Conservation (phyloP, 2,329 filamentous ascomycete genomes). For the Aspergillus latus region DNA sequence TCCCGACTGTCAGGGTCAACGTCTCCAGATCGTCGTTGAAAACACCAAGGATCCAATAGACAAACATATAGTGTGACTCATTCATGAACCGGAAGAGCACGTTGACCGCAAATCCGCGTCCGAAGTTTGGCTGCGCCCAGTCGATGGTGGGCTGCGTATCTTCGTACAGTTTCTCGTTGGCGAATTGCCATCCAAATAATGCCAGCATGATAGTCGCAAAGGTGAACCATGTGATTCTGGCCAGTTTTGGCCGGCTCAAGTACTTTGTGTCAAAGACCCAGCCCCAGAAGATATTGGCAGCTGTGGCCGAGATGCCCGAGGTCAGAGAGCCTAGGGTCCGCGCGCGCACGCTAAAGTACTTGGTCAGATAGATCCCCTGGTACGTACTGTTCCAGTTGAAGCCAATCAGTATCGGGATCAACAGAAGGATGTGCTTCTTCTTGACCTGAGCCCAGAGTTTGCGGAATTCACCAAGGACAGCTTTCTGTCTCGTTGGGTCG, state of each 20-base stretch:
- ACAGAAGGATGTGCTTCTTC: constrained; percentile 9
- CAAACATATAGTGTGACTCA: constrained; percentile 14
- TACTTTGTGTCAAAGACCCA: constrained; percentile 6
- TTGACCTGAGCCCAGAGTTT: constrained; percentile 6
- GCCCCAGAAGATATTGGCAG: constrained; percentile 5
- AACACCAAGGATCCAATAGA: constrained; percentile 9
- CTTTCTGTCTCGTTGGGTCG: constrained; percentile 7
- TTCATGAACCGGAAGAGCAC: constrained; percentile 12
- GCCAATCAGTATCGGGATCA: constrained; percentile 8
- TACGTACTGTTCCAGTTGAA: constrained; percentile 12
- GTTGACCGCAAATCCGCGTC: constrained; percentile 9
- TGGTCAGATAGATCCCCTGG: not conserved
- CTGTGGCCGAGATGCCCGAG: no score
- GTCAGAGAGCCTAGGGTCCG: no score
- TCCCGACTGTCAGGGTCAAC: constrained; percentile 9
- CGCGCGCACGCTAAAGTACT: no score
- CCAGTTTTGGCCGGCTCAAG: no score
- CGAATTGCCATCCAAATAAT: constrained; percentile 4
- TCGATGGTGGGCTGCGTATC: constrained; percentile 6
- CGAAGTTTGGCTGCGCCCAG: constrained; percentile 5
- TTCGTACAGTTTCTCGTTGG: constrained; percentile 11
- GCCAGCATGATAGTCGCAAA: constrained; percentile 8
- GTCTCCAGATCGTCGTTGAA: constrained; percentile 13
- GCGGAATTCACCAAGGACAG: constrained; percentile 5
- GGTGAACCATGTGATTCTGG: constrained; percentile 7